Percentiles rank a stretch among this genome's conserved stretches.
phyloP scores from a whole-genome alignment of 2,329 filamentous ascomycete genomes.

The Albifimbria verrucaria region DNA sequence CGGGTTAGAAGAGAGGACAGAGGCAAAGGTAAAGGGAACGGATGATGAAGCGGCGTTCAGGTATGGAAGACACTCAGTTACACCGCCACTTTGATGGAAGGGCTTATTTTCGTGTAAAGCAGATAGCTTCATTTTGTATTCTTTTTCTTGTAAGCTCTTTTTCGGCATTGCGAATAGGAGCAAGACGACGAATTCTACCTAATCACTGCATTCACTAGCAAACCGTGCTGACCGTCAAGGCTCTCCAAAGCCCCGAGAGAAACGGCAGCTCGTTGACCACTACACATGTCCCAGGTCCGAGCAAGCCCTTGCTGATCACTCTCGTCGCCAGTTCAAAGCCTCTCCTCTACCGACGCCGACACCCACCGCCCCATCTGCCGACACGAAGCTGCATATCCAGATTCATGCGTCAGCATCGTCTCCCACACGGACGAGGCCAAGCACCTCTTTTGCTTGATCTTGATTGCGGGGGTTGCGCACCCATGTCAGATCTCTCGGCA shows the following conservation, averaged over 20 bases:
- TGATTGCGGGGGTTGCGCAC: too few species aligned
- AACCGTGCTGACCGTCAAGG: too few species aligned
- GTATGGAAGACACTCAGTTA: conserved; percentile 19
- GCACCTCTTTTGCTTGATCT: too few species aligned
- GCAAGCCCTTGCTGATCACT: too few species aligned
- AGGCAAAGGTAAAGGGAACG: conserved; percentile 25
- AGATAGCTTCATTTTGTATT: background rate
- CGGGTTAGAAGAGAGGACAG: conserved; percentile 50
- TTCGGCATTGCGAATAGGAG: background rate
- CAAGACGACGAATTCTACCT: too few species aligned
- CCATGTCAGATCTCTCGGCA: too few species aligned
- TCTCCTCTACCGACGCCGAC: too few species aligned
- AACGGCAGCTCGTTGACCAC: too few species aligned
- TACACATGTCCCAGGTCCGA: too few species aligned
- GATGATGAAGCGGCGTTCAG: conserved; percentile 22
- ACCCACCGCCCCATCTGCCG: background rate
- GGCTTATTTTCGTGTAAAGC: background rate
- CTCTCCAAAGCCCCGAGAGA: background rate
- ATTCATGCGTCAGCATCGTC: background rate
- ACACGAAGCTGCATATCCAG: background rate
- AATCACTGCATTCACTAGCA: too few species aligned
- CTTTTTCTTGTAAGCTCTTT: background rate
- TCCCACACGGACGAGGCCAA: too few species aligned
- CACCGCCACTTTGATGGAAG: background rate
- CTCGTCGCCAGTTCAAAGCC: too few species aligned